Percentiles rank a stretch among this genome's conserved stretches.
These are phyloP conservation scores for Ophiocordyceps camponoti-leonardi DNA, from an alignment of 2,329 filamentous ascomycete genomes.

Conservation along the genomic window DNA sequence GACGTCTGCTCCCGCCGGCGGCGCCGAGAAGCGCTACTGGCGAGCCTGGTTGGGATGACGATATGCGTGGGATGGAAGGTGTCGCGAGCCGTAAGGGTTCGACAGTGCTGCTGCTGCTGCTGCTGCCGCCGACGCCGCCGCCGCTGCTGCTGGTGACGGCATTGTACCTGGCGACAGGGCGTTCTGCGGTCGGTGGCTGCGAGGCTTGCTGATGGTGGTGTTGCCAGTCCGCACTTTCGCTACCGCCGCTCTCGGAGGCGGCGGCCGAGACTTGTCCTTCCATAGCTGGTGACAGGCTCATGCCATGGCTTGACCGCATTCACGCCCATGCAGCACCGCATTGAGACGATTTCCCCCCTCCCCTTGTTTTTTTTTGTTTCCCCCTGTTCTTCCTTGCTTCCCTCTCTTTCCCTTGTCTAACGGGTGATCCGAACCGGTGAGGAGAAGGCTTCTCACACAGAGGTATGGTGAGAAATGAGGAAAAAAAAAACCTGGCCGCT, in stretches of 20 bases:
- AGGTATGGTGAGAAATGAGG: background rate
- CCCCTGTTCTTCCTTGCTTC: too few species aligned
- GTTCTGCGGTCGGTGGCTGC: constrained; percentile 12
- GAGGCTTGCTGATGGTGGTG: constrained; percentile 2
- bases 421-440: too few species aligned
- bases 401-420: background rate
- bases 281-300: constrained; percentile 27
- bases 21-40: constrained; percentile 14
- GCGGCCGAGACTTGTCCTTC: constrained; percentile 18
- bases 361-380: background rate
- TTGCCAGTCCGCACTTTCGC: constrained; percentile 4
- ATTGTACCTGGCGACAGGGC: constrained; percentile 13
- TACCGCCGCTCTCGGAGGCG: constrained; percentile 18
- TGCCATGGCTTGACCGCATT: constrained; percentile 24
- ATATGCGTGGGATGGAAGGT: constrained; percentile 6
- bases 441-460: background rate
- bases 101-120: too few species aligned
- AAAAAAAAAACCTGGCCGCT: background rate
- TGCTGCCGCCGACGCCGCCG: too few species aligned
- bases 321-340: constrained; percentile 12
- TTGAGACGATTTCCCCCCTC: constrained; percentile 7
- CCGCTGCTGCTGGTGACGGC: too few species aligned
- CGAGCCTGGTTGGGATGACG: constrained; percentile 13
- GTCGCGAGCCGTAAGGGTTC: background rate
- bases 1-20: constrained; percentile 28